These are phyloP conservation scores for Corymbia maculata DNA, from an alignment of 345 rosid species.

Conservation along the genomic window DNA sequence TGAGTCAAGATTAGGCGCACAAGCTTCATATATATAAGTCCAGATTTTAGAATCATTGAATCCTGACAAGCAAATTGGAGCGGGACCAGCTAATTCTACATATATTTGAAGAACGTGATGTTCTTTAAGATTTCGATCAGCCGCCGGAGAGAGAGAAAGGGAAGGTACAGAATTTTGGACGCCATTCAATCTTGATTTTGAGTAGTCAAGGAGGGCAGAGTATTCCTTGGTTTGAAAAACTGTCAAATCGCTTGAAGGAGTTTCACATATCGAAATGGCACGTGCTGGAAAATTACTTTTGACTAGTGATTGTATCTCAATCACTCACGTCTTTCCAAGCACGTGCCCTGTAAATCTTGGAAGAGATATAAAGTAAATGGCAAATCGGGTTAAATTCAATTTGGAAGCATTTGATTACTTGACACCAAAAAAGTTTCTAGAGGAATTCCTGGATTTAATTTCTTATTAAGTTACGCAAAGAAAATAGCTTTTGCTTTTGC, in stretches of 20 bases:
- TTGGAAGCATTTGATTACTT: neutral
- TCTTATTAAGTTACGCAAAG: neutral
- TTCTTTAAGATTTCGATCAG: neutral
- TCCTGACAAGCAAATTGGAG: neutral
- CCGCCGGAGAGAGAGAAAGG: neutral
- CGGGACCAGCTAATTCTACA: neutral
- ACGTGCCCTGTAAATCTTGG: neutral
- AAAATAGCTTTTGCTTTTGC: neutral
- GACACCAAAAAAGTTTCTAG: neutral
- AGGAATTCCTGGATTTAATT: neutral
- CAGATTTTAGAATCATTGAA: neutral
- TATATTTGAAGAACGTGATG: neutral
- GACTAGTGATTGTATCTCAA: neutral
- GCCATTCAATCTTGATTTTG: neutral
- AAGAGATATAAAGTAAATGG: neutral
- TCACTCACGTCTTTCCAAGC: neutral
- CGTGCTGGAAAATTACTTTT: neutral
- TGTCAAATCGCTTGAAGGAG: neutral
- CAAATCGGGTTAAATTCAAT: neutral
- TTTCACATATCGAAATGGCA: neutral
- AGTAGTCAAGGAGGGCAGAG: neutral
- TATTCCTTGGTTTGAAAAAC: neutral
- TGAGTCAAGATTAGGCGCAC: neutral
- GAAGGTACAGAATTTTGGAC: neutral
- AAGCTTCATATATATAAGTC: neutral